A percentile compares a stretch with the other conserved stretches of the same genome.
These are phyloP conservation scores for Malassezia brasiliensis DNA, from an alignment of 1,284 basidiomycete species.

Conservation along the genomic window DNA sequence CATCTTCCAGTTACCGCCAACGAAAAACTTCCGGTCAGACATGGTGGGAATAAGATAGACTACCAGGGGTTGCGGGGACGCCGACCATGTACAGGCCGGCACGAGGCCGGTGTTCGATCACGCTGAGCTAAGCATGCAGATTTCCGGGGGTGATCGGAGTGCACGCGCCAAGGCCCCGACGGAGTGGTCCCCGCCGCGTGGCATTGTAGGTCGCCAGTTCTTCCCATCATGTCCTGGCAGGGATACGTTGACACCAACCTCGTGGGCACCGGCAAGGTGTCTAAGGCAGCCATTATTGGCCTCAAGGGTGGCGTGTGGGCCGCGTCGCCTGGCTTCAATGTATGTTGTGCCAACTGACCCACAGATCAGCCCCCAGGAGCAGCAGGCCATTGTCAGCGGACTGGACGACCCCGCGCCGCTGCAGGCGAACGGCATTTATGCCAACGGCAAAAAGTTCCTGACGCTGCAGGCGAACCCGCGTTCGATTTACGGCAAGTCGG, in stretches of 20 bases:
- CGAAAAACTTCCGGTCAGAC: slow-evolving; percentile 37
- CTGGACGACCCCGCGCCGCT: slow-evolving; percentile 53
- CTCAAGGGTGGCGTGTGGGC: slow-evolving; percentile 82
- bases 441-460: slow-evolving; percentile 73
- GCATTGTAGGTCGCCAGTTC: not conserved
- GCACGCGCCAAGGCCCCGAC: not conserved
- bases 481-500: slow-evolving; percentile 71
- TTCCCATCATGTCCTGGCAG: slow-evolving; percentile 49
- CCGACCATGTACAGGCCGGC: not conserved
- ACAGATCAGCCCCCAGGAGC: slow-evolving; percentile 67
- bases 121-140: slow-evolving; percentile 1
- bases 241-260: slow-evolving; percentile 82
- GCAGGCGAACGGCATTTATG: slow-evolving; percentile 58
- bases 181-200: not conserved
- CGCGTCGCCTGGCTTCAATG: slow-evolving; percentile 61
- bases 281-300: slow-evolving; percentile 74
- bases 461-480: slow-evolving; percentile 57
- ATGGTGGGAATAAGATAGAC: slow-evolving; percentile 16
- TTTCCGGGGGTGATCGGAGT: not conserved
- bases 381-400: slow-evolving; percentile 58
- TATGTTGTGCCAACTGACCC: slow-evolving; percentile 47
- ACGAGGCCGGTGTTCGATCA: no score
- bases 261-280: slow-evolving; percentile 65
- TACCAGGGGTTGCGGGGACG: no score
- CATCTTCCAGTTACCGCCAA: slow-evolving; percentile 49